Conservation (phyloP, 1,284 basidiomycete species). For the Sanghuangporus baumii region DNA sequence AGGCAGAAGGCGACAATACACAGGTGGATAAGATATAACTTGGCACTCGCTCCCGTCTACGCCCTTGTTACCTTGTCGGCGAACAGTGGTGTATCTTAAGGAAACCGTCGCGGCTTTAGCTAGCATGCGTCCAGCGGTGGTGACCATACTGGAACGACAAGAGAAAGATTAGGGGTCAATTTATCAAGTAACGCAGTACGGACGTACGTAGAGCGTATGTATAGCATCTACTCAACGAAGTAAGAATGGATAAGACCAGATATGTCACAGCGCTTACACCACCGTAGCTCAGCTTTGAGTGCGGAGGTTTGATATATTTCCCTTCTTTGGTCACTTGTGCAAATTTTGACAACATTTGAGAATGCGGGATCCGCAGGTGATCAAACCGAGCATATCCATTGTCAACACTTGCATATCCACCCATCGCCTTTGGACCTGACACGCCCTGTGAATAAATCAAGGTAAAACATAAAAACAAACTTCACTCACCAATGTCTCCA, state of each 20-base stretch:
- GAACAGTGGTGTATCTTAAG: constrained; percentile 69
- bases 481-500: constrained; percentile 64
- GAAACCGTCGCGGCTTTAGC: constrained; percentile 67
- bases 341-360: constrained; percentile 74
- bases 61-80: constrained; percentile 58
- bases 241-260: constrained; percentile 1
- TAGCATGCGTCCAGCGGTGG: constrained; percentile 50
- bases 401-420: constrained; percentile 50
- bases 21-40: constrained; percentile 65
- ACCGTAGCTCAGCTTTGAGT: constrained; percentile 72
- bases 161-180: background rate
- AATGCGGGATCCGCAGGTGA: constrained; percentile 66
- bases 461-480: background rate
- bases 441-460: background rate
- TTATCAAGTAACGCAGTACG: no score
- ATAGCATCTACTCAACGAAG: constrained; percentile 50
- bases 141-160: constrained; percentile 47
- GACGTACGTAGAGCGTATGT: constrained; percentile 54
- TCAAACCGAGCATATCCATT: constrained; percentile 71
- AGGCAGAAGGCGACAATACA: constrained; percentile 66
- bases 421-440: constrained; percentile 59
- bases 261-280: constrained; percentile 41
- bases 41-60: constrained; percentile 54
- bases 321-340: constrained; percentile 66
- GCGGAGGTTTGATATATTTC: constrained; percentile 62